Conservation (phyloP, 257 asterid genomes). For the Solanum phureja region DNA sequence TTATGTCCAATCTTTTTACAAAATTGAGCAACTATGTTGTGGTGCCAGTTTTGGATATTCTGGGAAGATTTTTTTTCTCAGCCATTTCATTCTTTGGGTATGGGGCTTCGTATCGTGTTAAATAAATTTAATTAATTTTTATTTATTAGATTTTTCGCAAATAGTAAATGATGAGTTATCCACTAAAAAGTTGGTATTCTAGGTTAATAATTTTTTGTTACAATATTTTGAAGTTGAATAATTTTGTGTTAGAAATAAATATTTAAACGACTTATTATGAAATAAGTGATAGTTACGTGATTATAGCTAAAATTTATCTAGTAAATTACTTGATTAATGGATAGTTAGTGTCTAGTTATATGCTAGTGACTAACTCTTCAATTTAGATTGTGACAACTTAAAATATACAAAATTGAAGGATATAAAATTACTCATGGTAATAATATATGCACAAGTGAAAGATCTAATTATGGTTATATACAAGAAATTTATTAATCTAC, state of each 20-base stretch:
- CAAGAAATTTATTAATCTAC: too few species aligned
- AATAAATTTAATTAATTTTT: too few species aligned
- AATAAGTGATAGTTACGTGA: background rate
- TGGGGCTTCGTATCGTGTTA: too few species aligned
- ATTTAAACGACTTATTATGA: too few species aligned
- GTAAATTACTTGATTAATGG: background rate
- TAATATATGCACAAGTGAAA: too few species aligned
- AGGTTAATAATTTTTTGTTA: too few species aligned
- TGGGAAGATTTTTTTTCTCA: background rate
- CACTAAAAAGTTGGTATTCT: background rate
- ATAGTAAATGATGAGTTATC: background rate
- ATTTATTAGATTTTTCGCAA: too few species aligned
- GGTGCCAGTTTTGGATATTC: background rate
- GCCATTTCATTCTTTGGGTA: background rate
- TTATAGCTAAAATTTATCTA: too few species aligned
- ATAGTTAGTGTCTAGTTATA: background rate
- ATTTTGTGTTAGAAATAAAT: too few species aligned
- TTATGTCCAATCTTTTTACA: background rate
- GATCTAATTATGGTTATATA: too few species aligned
- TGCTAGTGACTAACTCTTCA: background rate
- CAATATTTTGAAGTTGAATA: too few species aligned
- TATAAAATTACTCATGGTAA: too few species aligned
- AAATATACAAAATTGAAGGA: background rate
- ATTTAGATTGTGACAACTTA: background rate
- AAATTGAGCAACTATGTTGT: background rate